These are phyloP conservation scores for Cucurbita ficifolia DNA, from an alignment of 306 rosid genomes.

Conservation along the genomic window DNA sequence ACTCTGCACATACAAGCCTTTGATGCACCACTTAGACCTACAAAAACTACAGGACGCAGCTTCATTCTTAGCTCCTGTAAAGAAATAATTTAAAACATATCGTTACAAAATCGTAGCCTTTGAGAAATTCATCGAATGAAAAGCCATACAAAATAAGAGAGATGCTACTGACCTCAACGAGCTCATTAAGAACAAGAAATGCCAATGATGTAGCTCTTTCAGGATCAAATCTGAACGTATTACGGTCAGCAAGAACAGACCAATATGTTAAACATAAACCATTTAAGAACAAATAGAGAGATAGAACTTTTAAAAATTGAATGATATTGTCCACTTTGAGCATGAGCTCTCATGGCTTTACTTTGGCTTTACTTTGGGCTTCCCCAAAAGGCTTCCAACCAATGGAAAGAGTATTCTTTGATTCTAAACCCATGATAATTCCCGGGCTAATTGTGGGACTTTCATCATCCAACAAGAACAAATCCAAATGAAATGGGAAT, in stretches of 20 bases:
- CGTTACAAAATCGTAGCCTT: neutral
- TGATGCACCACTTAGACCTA: conserved; percentile 68
- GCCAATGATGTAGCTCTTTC: conserved; percentile 69
- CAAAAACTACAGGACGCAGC: conserved; percentile 75
- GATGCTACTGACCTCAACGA: conserved; percentile 54
- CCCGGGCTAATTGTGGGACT: too few species aligned
- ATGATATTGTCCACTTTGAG: too few species aligned
- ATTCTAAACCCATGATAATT: too few species aligned
- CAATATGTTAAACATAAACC: neutral
- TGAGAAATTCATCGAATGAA: neutral
- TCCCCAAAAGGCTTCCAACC: too few species aligned
- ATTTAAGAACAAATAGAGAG: neutral
- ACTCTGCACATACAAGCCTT: conserved; percentile 79
- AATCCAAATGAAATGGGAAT: neutral
- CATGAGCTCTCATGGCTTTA: too few species aligned
- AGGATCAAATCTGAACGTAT: conserved; percentile 50
- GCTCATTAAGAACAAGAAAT: conserved; percentile 63
- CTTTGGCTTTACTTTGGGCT: too few species aligned
- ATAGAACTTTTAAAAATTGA: too few species aligned
- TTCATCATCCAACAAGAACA: too few species aligned
- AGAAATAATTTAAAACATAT: conserved; percentile 7
- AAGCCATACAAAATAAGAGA: conserved; percentile 4
- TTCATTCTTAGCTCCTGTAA: conserved; percentile 58
- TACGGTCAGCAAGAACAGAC: neutral
- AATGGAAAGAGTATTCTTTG: too few species aligned